A percentile compares a stretch with the other conserved stretches of the same genome.
Evolutionary conservation across 2,329 filamentous ascomycete genomes (phyloP).

Genomic region (Pseudocercospora pini-densiflorae): DNA sequence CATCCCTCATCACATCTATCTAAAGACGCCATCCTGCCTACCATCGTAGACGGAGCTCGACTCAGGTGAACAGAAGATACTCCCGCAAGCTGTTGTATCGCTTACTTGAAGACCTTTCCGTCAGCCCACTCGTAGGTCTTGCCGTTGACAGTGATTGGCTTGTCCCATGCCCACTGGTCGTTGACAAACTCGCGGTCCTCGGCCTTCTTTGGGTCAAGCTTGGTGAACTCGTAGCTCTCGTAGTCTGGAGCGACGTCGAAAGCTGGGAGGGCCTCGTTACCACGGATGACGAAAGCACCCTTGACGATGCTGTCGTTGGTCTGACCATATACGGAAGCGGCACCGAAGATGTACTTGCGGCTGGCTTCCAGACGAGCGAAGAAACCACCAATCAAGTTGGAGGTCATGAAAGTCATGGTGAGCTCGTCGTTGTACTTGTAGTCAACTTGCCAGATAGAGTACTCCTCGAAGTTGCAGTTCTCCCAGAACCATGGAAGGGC

Average conservation of each 20-base stretch:
- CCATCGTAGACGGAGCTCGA: neutral
- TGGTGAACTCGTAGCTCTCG: conserved; percentile 95
- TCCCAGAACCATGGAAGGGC: conserved; percentile 99
- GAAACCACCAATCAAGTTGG: conserved; percentile 98
- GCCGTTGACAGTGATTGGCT: conserved; percentile 76
- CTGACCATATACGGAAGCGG: conserved; percentile 83
- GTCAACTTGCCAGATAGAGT: conserved; percentile 90
- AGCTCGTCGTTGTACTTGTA: conserved; percentile 99
- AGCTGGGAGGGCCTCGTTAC: conserved; percentile 80
- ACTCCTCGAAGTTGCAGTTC: conserved; percentile 91
- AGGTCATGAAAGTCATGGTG: conserved; percentile 97
- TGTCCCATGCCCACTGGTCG: conserved; percentile 91
- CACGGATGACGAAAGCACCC: conserved; percentile 94
- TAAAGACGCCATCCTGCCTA: conserved; percentile 8
- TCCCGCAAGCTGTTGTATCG: neutral
- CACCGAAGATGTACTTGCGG: conserved; percentile 97
- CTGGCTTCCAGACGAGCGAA: conserved; percentile 95
- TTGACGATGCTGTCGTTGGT: conserved; percentile 89
- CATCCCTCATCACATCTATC: conserved; percentile 14
- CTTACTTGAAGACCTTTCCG: conserved; percentile 99
- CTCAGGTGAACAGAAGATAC: conserved; percentile 3
- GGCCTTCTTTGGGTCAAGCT: conserved; percentile 86
- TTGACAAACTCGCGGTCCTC: conserved; percentile 87
- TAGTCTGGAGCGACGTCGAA: conserved; percentile 97
- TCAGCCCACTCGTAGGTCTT: conserved; percentile 89